Evolutionary conservation across 306 rosid genomes (phyloP).

Genomic region (Delonix regia): DNA sequence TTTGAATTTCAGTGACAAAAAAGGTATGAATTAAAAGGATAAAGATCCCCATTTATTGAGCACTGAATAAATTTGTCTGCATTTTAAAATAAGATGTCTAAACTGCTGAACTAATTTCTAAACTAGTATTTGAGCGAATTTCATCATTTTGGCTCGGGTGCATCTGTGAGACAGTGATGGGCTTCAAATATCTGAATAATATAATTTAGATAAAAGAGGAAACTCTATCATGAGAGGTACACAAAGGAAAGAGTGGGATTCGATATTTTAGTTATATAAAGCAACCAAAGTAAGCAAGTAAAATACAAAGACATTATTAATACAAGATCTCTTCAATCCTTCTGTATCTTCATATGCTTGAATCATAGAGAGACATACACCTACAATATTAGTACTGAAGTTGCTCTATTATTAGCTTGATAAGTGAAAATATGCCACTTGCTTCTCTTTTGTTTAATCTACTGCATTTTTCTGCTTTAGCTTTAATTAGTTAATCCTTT

Average conservation of each 20-base stretch:
- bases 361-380: background rate
- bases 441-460: slow-evolving; percentile 23
- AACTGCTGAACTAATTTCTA: background rate
- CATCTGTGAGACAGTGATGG: background rate
- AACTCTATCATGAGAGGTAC: background rate
- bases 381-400: slow-evolving; percentile 17
- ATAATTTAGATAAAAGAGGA: background rate
- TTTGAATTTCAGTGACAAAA: background rate
- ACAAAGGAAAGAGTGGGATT: slow-evolving; percentile 22
- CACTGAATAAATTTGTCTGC: background rate
- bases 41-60: background rate
- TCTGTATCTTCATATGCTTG: background rate
- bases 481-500: slow-evolving; percentile 21
- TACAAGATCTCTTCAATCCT: slow-evolving; percentile 5
- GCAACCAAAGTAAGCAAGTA: background rate
- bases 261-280: background rate
- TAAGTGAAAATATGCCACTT: slow-evolving; percentile 16
- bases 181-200: slow-evolving; percentile 5
- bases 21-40: background rate
- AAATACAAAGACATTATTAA: background rate
- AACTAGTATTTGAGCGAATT: slow-evolving; percentile 5
- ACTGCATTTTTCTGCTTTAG: slow-evolving; percentile 21
- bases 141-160: slow-evolving; percentile 3
- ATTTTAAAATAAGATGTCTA: background rate
- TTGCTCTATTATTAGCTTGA: slow-evolving; percentile 22